Base-by-base conservation (phyloP, 176 grass and related monocot species). In the Miscanthus lutarioriparius region DNA sequence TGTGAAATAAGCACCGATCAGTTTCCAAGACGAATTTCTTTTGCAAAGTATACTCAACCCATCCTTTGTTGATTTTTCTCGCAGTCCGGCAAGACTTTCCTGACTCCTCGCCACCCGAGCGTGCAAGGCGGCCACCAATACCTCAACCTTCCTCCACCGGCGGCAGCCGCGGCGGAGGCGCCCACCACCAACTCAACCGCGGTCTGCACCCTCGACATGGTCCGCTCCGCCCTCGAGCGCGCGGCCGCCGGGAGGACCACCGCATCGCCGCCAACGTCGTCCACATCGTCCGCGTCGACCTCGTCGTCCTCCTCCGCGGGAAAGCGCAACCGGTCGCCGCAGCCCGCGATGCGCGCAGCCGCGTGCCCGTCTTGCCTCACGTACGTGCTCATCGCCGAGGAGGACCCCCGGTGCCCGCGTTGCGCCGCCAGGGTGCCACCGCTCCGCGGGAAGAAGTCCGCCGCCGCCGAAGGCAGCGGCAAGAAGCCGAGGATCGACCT, bases 311-410 rank as follows among this genome's bases (percentile, higher is more conserved):
- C 91, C 40, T 90, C 91, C 51, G 59, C 68, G 3, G 85, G 88
- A 22, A 86, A 87, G 80, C 76, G 80, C 77, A 58, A 48, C 69
- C 72, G 84, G 13, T 83, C 67, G 64, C 70, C 81, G 39, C 14
- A 7, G 9, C 35, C 75, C 0, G 80, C 61, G 66, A 82, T 88
- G 89, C 61, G 80, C 22, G 86, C 82, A 5, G 69, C 92, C 39
- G 89, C 89, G 3, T 94, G 92, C 74, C 64, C 89, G 17, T 80
- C 89, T 74, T 94, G 92, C 89, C 89, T 94, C 41, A 91, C 87
- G 0, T 94, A 94, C 44, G 92, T 94, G 78, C 89, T 94, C 67
- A 87, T 91, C 74, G 39, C 82, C n/a, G 83, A 82, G 37, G 68
- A 7, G 0, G 70, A 91, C 74, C 92, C 89, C 0, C 62, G 82